Percentiles rank a stretch among this genome's conserved stretches.
phyloP scores from a whole-genome alignment of 2,329 filamentous ascomycete genomes.

The Calonectria pauciramosa region DNA sequence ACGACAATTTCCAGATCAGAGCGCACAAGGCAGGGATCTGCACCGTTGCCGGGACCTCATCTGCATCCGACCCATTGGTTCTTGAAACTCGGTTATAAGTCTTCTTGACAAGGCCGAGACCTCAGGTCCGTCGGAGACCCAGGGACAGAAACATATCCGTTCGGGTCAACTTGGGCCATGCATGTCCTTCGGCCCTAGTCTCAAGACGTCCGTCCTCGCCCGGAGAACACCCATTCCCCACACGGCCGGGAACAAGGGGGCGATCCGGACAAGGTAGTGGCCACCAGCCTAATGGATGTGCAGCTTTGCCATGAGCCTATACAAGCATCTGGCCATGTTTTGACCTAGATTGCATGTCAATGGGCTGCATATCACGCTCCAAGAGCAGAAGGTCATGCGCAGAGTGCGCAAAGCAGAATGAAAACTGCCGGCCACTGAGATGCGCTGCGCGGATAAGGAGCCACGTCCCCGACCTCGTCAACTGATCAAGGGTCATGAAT shows the following conservation, averaged over 20 bases:
- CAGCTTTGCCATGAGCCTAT: neutral
- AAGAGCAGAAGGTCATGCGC: neutral
- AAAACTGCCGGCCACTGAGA: too few species aligned
- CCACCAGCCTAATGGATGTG: neutral
- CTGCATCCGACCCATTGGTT: slow-evolving; percentile 2
- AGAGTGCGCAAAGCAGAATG: neutral
- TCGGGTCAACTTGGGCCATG: neutral
- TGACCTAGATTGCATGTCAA: neutral
- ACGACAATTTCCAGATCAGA: slow-evolving; percentile 1
- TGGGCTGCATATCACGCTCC: neutral
- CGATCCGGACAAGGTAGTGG: neutral
- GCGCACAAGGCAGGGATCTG: slow-evolving; percentile 4
- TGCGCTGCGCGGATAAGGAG: neutral
- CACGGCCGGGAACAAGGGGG: slow-evolving; percentile 13
- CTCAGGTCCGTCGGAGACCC: neutral
- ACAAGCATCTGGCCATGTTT: neutral
- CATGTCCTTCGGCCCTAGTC: slow-evolving; percentile 3
- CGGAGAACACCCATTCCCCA: slow-evolving; percentile 2
- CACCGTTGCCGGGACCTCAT: slow-evolving; percentile 2
- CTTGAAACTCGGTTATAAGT: neutral
- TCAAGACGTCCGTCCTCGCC: neutral
- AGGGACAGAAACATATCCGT: neutral
- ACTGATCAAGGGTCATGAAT: neutral
- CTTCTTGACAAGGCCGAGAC: slow-evolving; percentile 3
- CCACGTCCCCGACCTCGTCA: neutral